Base-by-base conservation (phyloP, 371 early-diverging fungal species). In the Apophysomyces variabilis region DNA sequence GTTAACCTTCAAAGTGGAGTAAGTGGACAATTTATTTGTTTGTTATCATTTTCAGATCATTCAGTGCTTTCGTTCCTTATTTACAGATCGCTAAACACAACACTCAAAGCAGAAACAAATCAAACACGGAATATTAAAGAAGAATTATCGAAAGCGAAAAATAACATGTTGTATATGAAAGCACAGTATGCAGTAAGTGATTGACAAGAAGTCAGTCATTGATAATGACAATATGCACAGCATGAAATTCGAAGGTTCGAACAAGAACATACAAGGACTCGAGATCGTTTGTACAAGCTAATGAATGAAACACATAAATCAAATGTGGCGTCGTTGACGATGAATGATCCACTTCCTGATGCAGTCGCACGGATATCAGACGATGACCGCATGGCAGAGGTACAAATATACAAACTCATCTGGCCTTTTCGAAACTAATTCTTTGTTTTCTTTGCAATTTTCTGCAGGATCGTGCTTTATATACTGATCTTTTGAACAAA, bases 81-180 rank as follows among this genome's bases (percentile, higher is more conserved):
- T 16, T 57, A 37, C 61, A 78, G 79, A n/a, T 61, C 72, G 8
- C 60, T 46, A 1, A 60, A 68, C 21, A 50, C 61, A 8, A 59
- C 39, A 4, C 18, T 62, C 7, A 75, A 77, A 54, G 61, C 56
- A 11, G 65, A 72, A 44, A 14, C 37, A 6, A 65, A 70, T 50
- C 59, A 71, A 26, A 65, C 65, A 11, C 72, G 69, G 5, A 62
- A 68, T 14, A 38, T 75, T 18, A 75, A 74, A 56, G 79, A 77
- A 61, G 83, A 83, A 45, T 61, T 83, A 11, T 62, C 70, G 47
- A 78, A 74, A 61, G 58, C 68, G 1, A 83, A 79, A 45, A 68
- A 80, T 43, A 78, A 80, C 38, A 73, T 80, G 67, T 76, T 80
- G 43, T 74, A 77, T 50, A 77, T 79, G 65, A 78, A 77, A 50